Evolutionary conservation across 2,329 filamentous ascomycete genomes (phyloP), one percentile per base, ranked within the genome.

Genomic region (Aspergillus niger): DNA sequence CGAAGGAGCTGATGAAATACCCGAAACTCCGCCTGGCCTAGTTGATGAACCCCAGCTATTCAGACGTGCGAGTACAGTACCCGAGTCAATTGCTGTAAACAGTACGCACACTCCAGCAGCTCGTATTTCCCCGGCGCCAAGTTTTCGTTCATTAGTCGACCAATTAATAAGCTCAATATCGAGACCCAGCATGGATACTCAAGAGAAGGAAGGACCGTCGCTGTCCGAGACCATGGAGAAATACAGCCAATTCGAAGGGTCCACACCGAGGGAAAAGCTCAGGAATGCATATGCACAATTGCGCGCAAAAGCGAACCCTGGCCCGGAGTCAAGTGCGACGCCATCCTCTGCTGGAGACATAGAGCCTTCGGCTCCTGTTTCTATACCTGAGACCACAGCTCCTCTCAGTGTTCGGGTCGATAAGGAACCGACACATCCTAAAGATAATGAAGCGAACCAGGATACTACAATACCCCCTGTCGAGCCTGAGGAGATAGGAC

Each of bases 291-390:
- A 73, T 60, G 72, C 69, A 20, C 66, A 69, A 38, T 59, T 74
- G 32, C 65, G 63, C n/a, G 69, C 70, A 26, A 69, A 64, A 52
- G 54, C 55, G n/a, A 63, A 59, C 44, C 36, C 64, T 26, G 57
- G 41, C 8, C 51, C 67, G n/a, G 69, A 68, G 49, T 58, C 65
- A n/a, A 75, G 74, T 26, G 70, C 62, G n/a, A 79, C 76, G 5
- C 76, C 77, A n/a, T 79, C 77, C n/a, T 78, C 76, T 30, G 69
- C 72, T 3, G 76, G 72, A 6, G 77, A 78, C 67, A 76, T 79
- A 36, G 74, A 78, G 38, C 67, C 77, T 48, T 67, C 68, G 8
- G 65, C 62, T 2, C 67, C 72, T 26, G 59, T 66, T 10, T 58
- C 72, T 32, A 56, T 71, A 2, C 71, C 73, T 0, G 72, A 76